Percentiles rank a stretch among this genome's conserved stretches.
These are phyloP conservation scores for Barnettozyma hawaiiensis DNA, from an alignment of 1,139 yeast species.

Conservation along the genomic window DNA sequence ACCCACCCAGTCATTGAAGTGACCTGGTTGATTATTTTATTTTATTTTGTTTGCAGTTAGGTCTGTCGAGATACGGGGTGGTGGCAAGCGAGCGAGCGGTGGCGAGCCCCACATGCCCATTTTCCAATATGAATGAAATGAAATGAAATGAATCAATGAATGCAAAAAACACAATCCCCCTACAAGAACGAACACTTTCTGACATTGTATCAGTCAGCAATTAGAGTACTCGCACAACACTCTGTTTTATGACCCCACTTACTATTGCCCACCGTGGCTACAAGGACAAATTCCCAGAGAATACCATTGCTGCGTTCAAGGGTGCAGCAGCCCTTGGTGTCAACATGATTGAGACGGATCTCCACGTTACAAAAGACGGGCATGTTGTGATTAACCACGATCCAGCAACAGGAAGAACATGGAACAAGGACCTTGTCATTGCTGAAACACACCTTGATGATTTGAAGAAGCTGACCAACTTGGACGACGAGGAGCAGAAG, in stretches of 20 bases:
- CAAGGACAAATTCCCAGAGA: conserved; percentile 64
- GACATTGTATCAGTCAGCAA: too few relatives aligned
- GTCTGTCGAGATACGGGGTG: too few relatives aligned
- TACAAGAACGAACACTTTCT: too few relatives aligned
- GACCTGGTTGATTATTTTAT: too few relatives aligned
- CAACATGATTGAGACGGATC: conserved; percentile 50
- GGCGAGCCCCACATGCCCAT: too few relatives aligned
- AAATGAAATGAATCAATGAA: too few relatives aligned
- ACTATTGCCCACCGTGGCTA: conserved; percentile 23
- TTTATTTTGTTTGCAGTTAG: too few relatives aligned
- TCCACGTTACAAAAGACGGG: conserved; percentile 72
- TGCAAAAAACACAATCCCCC: too few relatives aligned
- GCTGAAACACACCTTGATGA: conserved; percentile 34
- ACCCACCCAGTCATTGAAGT: too few relatives aligned
- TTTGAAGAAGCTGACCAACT: conserved; percentile 50
- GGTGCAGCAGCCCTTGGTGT: conserved; percentile 70
- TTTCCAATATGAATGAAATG: too few relatives aligned
- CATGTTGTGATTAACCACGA: conserved; percentile 70
- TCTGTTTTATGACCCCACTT: neutral
- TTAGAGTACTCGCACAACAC: too few relatives aligned
- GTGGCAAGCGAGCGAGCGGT: too few relatives aligned
- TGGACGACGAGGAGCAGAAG: conserved; percentile 45
- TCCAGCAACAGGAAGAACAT: conserved; percentile 32
- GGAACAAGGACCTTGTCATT: conserved; percentile 33
- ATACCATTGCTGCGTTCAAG: conserved; percentile 67